A percentile compares a stretch with the other conserved stretches of the same genome.
Evolutionary conservation across 2,329 filamentous ascomycete species (phyloP).

Genomic region (Aspergillus sp.): DNA sequence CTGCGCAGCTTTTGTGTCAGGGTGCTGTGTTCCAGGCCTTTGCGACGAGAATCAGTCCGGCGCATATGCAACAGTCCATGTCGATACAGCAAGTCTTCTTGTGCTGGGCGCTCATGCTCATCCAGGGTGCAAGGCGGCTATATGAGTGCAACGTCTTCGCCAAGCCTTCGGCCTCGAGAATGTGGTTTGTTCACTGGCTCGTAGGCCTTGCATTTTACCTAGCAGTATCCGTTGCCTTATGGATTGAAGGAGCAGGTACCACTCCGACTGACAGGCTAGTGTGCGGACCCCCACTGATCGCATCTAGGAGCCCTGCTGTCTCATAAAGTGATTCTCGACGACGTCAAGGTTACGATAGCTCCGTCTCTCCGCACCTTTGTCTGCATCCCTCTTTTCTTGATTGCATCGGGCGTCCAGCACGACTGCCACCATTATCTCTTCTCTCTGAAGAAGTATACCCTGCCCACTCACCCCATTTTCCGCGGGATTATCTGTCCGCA

Average conservation of each 20-base stretch:
- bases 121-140: slow-evolving; percentile 74
- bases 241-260: slow-evolving; percentile 79
- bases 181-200: slow-evolving; percentile 84
- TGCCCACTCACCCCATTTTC: slow-evolving; percentile 76
- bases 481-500: slow-evolving; percentile 76
- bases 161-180: slow-evolving; percentile 70
- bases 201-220: slow-evolving; percentile 78
- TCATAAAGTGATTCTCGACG: slow-evolving; percentile 34
- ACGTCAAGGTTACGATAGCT: slow-evolving; percentile 41
- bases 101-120: slow-evolving; percentile 70
- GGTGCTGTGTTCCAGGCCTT: slow-evolving; percentile 57
- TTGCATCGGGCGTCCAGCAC: slow-evolving; percentile 73
- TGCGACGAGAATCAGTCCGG: slow-evolving; percentile 46
- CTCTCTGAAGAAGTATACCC: slow-evolving; percentile 75
- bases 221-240: slow-evolving; percentile 71
- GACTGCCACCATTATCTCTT: slow-evolving; percentile 71
- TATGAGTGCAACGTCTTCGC: slow-evolving; percentile 70
- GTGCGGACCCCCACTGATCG: background rate
- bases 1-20: slow-evolving; percentile 58
- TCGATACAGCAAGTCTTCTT: slow-evolving; percentile 63
- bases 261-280: background rate
- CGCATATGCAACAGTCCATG: slow-evolving; percentile 52
- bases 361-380: slow-evolving; percentile 56
- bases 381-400: slow-evolving; percentile 65
- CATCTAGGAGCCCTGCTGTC: slow-evolving; percentile 35